Conservation (phyloP, 2,329 filamentous ascomycete genomes). For the Ophiocordyceps camponoti-saundersi region DNA sequence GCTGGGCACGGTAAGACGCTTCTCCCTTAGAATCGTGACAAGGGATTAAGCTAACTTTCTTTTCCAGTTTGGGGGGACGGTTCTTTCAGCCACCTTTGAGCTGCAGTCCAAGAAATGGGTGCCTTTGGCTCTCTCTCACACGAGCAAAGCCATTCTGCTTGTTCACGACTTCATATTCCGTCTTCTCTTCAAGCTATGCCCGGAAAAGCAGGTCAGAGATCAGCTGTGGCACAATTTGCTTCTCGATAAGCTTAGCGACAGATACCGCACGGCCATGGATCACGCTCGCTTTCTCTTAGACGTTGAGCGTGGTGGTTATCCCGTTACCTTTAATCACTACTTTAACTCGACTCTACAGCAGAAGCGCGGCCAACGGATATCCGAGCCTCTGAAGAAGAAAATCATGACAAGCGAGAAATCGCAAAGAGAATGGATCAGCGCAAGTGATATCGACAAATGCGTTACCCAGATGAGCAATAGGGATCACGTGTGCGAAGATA, state of each 20-base stretch:
- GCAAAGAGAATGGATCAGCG: too few species aligned
- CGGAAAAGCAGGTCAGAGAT: slow-evolving; percentile 21
- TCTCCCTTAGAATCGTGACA: neutral
- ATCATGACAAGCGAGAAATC: too few species aligned
- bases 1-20: slow-evolving; percentile 1
- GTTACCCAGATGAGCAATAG: slow-evolving; percentile 5
- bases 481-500: slow-evolving; percentile 25
- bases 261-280: slow-evolving; percentile 29
- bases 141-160: slow-evolving; percentile 29
- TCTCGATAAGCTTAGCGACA: slow-evolving; percentile 22
- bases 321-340: slow-evolving; percentile 33
- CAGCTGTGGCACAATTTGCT: slow-evolving; percentile 24
- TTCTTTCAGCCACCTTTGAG: slow-evolving; percentile 29
- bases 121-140: slow-evolving; percentile 26
- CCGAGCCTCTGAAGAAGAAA: neutral
- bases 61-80: slow-evolving; percentile 15
- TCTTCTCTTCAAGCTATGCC: slow-evolving; percentile 24
- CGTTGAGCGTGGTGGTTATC: slow-evolving; percentile 29
- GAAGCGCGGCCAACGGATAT: slow-evolving; percentile 4
- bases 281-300: slow-evolving; percentile 33
- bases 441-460: too few species aligned
- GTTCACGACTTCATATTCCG: slow-evolving; percentile 34
- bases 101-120: slow-evolving; percentile 38
- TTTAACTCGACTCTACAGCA: slow-evolving; percentile 25
- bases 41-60: neutral